Evolutionary conservation across 1,284 basidiomycete genomes (phyloP).

Genomic region (Grifola frondosa): DNA sequence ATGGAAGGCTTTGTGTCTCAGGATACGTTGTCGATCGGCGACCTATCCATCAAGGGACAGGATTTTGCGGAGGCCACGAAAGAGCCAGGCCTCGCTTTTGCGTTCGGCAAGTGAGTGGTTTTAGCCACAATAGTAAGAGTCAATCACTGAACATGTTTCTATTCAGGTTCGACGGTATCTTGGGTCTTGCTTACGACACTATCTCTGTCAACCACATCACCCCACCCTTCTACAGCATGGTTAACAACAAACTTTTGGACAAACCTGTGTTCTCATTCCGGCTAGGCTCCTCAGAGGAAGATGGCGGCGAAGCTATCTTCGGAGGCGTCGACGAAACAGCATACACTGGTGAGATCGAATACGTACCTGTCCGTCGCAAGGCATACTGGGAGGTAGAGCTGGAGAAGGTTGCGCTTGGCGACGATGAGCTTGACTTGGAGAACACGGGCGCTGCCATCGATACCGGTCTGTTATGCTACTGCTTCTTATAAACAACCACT

Average conservation of each 20-base stretch:
- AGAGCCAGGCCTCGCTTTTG: conserved; percentile 97
- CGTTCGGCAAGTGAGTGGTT: conserved; percentile 83
- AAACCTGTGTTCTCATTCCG: conserved; percentile 94
- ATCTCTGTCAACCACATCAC: conserved; percentile 94
- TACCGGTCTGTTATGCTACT: conserved; percentile 60
- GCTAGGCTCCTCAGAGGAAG: conserved; percentile 81
- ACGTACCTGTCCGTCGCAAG: conserved; percentile 92
- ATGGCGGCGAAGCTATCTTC: conserved; percentile 92
- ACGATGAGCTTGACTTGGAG: conserved; percentile 83
- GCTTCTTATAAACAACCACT: not conserved
- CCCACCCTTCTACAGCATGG: conserved; percentile 96
- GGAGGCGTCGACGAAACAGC: conserved; percentile 86
- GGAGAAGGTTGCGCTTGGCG: conserved; percentile 81
- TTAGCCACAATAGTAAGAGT: not conserved
- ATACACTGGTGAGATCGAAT: conserved; percentile 82
- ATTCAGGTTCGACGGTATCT: conserved; percentile 88
- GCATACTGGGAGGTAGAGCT: conserved; percentile 99
- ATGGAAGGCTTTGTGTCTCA: conserved; percentile 96
- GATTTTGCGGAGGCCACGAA: conserved; percentile 97
- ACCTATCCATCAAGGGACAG: conserved; percentile 74
- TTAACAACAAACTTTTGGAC: conserved; percentile 83
- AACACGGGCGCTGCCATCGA: conserved; percentile 96
- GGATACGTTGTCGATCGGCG: conserved; percentile 84
- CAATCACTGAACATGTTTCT: no score
- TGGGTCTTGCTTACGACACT: conserved; percentile 94